Percentiles rank a stretch among this genome's conserved stretches.
Evolutionary conservation across 345 rosid genomes (phyloP).

Genomic region (Eucalyptus melliodora): DNA sequence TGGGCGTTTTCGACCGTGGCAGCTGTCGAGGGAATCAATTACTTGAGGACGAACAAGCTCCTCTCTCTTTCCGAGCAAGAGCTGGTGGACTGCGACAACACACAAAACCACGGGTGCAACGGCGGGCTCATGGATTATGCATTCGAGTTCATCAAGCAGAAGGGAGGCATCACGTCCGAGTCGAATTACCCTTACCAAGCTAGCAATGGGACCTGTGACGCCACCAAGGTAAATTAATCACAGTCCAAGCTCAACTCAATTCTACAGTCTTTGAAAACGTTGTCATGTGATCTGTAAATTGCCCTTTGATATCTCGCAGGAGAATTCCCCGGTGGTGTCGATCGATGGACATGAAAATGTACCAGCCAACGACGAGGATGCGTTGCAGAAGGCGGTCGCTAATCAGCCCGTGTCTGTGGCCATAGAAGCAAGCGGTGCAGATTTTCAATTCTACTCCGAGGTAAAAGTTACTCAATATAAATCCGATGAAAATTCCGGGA

Average conservation of each 20-base stretch:
- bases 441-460: constrained; percentile 40
- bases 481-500: background rate
- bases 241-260: background rate
- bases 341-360: constrained; percentile 34
- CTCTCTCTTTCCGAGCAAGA: constrained; percentile 32
- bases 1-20: constrained; percentile 40
- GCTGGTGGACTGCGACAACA: constrained; percentile 34
- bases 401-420: constrained; percentile 33
- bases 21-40: constrained; percentile 33
- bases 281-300: background rate
- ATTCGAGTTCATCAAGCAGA: constrained; percentile 20
- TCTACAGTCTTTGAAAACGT: background rate
- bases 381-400: constrained; percentile 20
- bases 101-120: constrained; percentile 25
- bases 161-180: constrained; percentile 25
- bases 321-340: constrained; percentile 10
- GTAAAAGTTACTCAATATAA: background rate
- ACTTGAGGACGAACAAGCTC: constrained; percentile 17
- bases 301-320: background rate
- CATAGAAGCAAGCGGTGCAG: constrained; percentile 31
- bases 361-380: constrained; percentile 21
- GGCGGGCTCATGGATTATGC: constrained; percentile 43
- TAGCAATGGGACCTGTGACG: constrained; percentile 12
- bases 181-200: constrained; percentile 23
- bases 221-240: constrained; percentile 1